Percentiles rank a stretch among this genome's conserved stretches.
phyloP scores from a whole-genome alignment of 495 filamentous ascomycete species.

The Opeltia flavorubescens region DNA sequence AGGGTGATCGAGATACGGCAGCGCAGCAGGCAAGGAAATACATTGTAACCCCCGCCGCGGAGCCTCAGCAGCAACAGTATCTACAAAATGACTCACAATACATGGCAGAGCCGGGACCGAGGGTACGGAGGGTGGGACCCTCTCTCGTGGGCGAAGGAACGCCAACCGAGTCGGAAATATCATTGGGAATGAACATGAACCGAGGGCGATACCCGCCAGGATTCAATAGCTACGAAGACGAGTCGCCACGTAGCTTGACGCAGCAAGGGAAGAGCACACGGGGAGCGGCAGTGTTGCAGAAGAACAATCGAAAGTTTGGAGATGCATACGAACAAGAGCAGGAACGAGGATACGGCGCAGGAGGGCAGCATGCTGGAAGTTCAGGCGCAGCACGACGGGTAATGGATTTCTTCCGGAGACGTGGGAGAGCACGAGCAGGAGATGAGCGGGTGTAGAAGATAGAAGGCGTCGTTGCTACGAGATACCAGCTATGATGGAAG shows the following conservation, averaged over 20 bases:
- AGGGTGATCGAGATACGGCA: slow-evolving; percentile 5
- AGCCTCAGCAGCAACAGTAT: slow-evolving; percentile 1
- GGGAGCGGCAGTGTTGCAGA: slow-evolving; percentile 51
- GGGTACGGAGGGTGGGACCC: slow-evolving; percentile 1
- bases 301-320: slow-evolving; percentile 70
- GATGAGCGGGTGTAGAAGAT: slow-evolving; percentile 28
- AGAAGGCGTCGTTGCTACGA: neutral
- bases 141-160: slow-evolving; percentile 7
- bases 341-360: slow-evolving; percentile 28
- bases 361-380: slow-evolving; percentile 59
- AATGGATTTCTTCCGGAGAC: slow-evolving; percentile 93
- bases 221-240: slow-evolving; percentile 22
- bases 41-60: slow-evolving; percentile 2
- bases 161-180: slow-evolving; percentile 15
- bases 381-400: slow-evolving; percentile 77
- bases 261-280: slow-evolving; percentile 30
- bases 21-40: slow-evolving; percentile 8
- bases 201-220: slow-evolving; percentile 28
- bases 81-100: slow-evolving; percentile 8
- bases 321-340: slow-evolving; percentile 78
- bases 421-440: slow-evolving; percentile 60
- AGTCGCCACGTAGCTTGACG: slow-evolving; percentile 30
- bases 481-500: neutral
- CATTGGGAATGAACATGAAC: slow-evolving; percentile 15
- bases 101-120: slow-evolving; percentile 3